Base-by-base conservation (phyloP, 225 moss, liverwort and hornwort species). In the Marchantia polymorpha region DNA sequence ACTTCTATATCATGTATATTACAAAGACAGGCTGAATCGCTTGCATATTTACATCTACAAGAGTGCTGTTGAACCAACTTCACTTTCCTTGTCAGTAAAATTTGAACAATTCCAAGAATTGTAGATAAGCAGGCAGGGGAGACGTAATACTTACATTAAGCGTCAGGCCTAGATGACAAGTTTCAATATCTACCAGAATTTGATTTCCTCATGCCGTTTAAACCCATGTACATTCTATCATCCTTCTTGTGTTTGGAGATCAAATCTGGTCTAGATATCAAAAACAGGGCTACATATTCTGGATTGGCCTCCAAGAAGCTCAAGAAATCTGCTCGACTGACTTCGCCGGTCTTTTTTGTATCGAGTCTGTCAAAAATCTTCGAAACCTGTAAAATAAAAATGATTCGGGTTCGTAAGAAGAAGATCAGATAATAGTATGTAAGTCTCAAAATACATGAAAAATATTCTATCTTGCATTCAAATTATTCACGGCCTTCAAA, bases 261-360 rank as follows among this genome's bases (percentile, higher is more conserved):
- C 46, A 96, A 83, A 75, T 90, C 82, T 72, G 96, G 91, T 82
- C 86, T 91, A 56, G 89, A 92, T 72, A 97, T 90, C 83, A 97
- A 70, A 87, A 97, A 94, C 25, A 97, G 53, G 20, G 92, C 91
- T 29, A 94, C 80, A 68, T 90, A 97, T 80, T 93, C 96, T 69
- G 96, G 93, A 66, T 94, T 92, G 77, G 83, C 89, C 77, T 93
- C 91, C 71, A 93, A 85, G 77, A 90, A 97, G 79, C 64, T 80
- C 58, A 76, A 80, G 75, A 97, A 94, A 76, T 93, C 96, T 81
- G 83, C 86, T 80, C 76, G 84, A 59, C 84, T 88, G 55, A 97
- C 84, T 47, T 85, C 83, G 79, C 94, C 94, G 80, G 88, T 89
- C 83, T 89, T 90, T 78, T 88, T 92, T 3, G 84, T 31, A 80